Conservation (phyloP, 139 green algal genomes). For the Tetratostichococcus sp. region DNA sequence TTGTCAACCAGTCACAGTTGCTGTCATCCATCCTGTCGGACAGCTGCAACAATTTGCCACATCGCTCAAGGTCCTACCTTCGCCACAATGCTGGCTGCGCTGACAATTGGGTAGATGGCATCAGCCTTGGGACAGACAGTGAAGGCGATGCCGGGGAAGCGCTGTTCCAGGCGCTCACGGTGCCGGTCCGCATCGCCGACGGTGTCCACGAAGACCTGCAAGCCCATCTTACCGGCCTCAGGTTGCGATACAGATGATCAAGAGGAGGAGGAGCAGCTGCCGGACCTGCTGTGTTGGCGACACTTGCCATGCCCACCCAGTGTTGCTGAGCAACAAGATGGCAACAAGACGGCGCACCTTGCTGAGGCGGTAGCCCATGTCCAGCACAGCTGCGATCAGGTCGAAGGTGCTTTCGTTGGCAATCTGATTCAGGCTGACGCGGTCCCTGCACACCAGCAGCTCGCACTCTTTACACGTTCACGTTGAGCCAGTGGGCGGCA, state of each 20-base stretch:
- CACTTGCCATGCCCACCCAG: too few species aligned
- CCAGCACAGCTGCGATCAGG: constrained; percentile 63
- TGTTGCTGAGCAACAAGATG: too few species aligned
- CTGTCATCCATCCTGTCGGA: too few species aligned
- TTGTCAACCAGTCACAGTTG: too few species aligned
- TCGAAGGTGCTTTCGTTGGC: constrained; percentile 57
- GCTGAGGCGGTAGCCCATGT: constrained; percentile 55
- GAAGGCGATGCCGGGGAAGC: constrained; percentile 69
- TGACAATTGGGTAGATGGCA: constrained; percentile 87
- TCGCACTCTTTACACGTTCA: too few species aligned
- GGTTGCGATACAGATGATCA: too few species aligned
- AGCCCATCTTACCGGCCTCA: neutral
- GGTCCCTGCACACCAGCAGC: constrained; percentile 38
- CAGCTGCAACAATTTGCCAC: neutral
- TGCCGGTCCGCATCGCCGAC: constrained; percentile 82
- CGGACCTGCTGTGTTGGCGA: too few species aligned
- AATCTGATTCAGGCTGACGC: constrained; percentile 64
- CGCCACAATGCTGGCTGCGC: constrained; percentile 85
- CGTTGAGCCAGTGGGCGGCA: too few species aligned
- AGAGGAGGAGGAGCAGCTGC: too few species aligned
- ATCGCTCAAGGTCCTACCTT: constrained; percentile 54
- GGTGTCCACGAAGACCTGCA: constrained; percentile 87
- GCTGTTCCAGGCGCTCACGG: constrained; percentile 19
- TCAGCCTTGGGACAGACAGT: constrained; percentile 79
- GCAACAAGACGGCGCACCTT: too few species aligned